Base-by-base conservation (phyloP, 331 rosid species). In the Quercus phellos region DNA sequence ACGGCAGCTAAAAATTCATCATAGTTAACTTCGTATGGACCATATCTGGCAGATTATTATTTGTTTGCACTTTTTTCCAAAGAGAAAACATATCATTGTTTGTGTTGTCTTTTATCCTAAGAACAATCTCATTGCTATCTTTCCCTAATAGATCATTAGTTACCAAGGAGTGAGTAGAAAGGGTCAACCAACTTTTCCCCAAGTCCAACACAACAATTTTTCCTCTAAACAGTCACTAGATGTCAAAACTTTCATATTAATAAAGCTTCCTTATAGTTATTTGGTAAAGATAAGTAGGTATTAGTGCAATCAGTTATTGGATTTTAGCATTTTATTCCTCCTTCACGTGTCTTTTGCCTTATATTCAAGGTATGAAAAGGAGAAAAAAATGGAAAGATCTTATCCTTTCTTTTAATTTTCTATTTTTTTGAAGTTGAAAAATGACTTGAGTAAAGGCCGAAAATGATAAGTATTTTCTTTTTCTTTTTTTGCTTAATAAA, bases 21-120 rank as follows among this genome's bases (percentile, higher is more conserved):
- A 82, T 59, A 51, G 63, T 63, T 35, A 38, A 63, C 29, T 16
- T 38, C 17, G 12, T 46, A 46, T 12, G 53, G 53, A 11, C 34
- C 21, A 17, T 63, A 5, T 17, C 70, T 5, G 42, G 13, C 43
- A 29, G 70, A 72, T 69, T 59, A 78, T 82, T 22, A 69, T 74
- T 68, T 16, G 66, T 42, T 35, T 59, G 18, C 67, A 24, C 77
- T 59, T 58, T 34, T 35, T 18, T n/a, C 17, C 53, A 46, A 46
- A 10, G 53, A 46, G 53, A 46, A 46, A 38, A 38, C 8, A 46
- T 46, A 11, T 46, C 53, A 46, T 46, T 46, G 53, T 46, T 12
- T 46, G 53, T 12, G 53, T 46, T 13, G 53, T 46, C 12, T 58
- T 22, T 2, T 58, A 1, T 59, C 17, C 51, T 3, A 6, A 34